These are phyloP conservation scores for Cucumis hystrix DNA, from an alignment of 306 rosid species.

Conservation along the genomic window DNA sequence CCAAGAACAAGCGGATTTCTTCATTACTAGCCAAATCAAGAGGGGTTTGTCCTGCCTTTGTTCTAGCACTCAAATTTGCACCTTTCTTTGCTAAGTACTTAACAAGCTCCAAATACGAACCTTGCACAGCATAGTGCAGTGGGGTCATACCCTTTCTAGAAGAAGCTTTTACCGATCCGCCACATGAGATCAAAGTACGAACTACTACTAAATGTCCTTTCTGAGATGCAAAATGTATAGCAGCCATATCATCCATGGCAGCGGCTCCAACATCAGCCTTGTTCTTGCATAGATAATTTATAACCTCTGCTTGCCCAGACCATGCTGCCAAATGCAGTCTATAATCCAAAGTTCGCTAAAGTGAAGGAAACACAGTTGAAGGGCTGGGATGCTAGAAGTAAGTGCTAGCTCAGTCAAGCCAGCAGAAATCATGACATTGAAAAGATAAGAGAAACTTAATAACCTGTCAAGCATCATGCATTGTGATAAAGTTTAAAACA, in stretches of 20 bases:
- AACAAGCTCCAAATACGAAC: slow-evolving; percentile 63
- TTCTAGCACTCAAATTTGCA: slow-evolving; percentile 40
- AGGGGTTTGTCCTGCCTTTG: slow-evolving; percentile 73
- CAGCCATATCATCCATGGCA: slow-evolving; percentile 97
- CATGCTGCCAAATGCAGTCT: slow-evolving; percentile 93
- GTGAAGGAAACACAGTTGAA: slow-evolving; percentile 48
- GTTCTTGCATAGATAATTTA: slow-evolving; percentile 60
- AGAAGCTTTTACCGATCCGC: slow-evolving; percentile 50
- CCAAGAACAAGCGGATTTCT: slow-evolving; percentile 48
- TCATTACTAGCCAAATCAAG: slow-evolving; percentile 58
- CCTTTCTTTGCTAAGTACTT: slow-evolving; percentile 82
- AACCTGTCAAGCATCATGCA: background rate
- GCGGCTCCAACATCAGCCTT: slow-evolving; percentile 87
- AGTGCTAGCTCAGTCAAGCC: background rate
- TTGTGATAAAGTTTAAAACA: background rate
- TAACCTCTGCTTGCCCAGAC: slow-evolving; percentile 70
- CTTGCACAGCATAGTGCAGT: slow-evolving; percentile 78
- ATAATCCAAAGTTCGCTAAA: slow-evolving; percentile 13
- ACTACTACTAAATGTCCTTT: slow-evolving; percentile 81
- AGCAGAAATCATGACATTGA: background rate
- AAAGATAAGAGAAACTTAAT: background rate
- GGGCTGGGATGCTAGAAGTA: background rate
- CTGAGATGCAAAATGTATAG: slow-evolving; percentile 82
- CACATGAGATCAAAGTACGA: slow-evolving; percentile 38
- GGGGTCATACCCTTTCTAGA: slow-evolving; percentile 83